Percentiles rank a stretch among this genome's conserved stretches.
Conservation (phyloP, 2,329 filamentous ascomycete species). For the Verticillium dahliae region DNA sequence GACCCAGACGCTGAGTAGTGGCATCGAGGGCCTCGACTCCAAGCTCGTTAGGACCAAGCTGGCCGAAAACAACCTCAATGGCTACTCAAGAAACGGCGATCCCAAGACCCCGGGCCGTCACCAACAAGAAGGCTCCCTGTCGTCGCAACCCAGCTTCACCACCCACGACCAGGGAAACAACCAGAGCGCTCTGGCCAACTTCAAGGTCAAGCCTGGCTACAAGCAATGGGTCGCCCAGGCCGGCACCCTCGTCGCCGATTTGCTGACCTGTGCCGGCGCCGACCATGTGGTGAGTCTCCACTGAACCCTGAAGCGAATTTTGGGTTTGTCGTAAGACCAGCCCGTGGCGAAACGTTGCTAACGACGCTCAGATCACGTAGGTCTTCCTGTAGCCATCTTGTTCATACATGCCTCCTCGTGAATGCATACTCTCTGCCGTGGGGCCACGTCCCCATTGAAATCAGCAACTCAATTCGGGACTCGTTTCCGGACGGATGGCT, state of each 20-base stretch:
- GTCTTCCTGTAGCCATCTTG: slow-evolving; percentile 9
- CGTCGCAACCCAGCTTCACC: slow-evolving; percentile 45
- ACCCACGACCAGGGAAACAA: slow-evolving; percentile 52
- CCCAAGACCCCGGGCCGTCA: slow-evolving; percentile 23
- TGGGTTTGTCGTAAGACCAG: not conserved
- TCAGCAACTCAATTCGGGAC: slow-evolving; percentile 5
- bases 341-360: not conserved
- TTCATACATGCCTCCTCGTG: not conserved
- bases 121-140: slow-evolving; percentile 27
- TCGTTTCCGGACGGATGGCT: slow-evolving; percentile 10
- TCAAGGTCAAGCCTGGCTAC: slow-evolving; percentile 84
- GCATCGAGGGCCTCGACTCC: slow-evolving; percentile 63
- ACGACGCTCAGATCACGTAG: slow-evolving; percentile 10
- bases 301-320: not conserved
- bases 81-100: slow-evolving; percentile 18
- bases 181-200: slow-evolving; percentile 45
- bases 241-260: slow-evolving; percentile 87
- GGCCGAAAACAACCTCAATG: slow-evolving; percentile 33
- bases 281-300: slow-evolving; percentile 60
- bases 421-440: slow-evolving; percentile 1
- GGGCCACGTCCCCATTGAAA: not conserved
- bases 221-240: slow-evolving; percentile 98
- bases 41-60: slow-evolving; percentile 63
- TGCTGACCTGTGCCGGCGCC: slow-evolving; percentile 89
- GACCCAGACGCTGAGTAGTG: slow-evolving; percentile 59